Evolutionary conservation across 1,284 basidiomycete species (phyloP).

Genomic region (Pyrrhoderma noxium): DNA sequence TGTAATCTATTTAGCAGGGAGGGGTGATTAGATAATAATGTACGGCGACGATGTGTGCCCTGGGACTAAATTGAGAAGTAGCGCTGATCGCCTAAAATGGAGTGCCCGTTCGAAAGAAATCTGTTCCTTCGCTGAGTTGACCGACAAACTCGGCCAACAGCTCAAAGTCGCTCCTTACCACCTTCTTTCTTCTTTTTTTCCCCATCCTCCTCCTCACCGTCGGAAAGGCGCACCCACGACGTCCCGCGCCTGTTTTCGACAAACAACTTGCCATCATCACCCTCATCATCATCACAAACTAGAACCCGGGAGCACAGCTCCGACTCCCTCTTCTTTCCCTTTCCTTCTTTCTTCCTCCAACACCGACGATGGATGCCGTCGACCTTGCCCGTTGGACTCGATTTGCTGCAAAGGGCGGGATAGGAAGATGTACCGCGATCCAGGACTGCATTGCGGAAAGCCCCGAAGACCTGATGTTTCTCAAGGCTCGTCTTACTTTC

Average conservation of each 20-base stretch:
- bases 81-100: too few relatives aligned
- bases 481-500: slow-evolving; percentile 47
- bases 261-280: too few relatives aligned
- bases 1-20: too few relatives aligned
- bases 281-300: too few relatives aligned
- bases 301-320: too few relatives aligned
- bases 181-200: background rate
- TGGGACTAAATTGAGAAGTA: too few relatives aligned
- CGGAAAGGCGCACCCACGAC: background rate
- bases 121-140: too few relatives aligned
- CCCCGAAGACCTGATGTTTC: slow-evolving; percentile 81
- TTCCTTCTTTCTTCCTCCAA: background rate
- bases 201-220: background rate
- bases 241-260: background rate
- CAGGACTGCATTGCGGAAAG: slow-evolving; percentile 74
- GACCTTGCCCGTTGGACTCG: slow-evolving; percentile 74
- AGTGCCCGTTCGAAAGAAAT: too few relatives aligned
- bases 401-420: slow-evolving; percentile 75
- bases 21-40: too few relatives aligned
- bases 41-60: too few relatives aligned
- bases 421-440: slow-evolving; percentile 65
- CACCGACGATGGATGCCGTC: slow-evolving; percentile 50
- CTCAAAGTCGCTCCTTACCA: background rate
- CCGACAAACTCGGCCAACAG: too few relatives aligned
- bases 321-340: background rate